These are phyloP conservation scores for Galerina sulciceps DNA, from an alignment of 768 basidiomycete species.

Conservation along the genomic window DNA sequence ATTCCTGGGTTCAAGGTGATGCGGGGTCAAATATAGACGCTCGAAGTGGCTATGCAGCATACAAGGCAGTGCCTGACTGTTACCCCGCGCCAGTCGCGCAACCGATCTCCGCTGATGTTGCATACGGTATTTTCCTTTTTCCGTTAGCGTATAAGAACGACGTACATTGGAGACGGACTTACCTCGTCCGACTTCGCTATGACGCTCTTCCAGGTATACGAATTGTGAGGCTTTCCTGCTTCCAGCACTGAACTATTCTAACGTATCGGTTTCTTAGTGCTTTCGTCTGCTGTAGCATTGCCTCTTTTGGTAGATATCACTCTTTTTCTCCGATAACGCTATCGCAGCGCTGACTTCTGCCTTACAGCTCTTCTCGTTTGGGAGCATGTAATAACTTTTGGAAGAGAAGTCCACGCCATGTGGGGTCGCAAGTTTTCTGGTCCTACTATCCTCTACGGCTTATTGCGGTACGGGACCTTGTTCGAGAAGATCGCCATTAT, in stretches of 20 bases:
- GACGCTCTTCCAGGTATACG: conserved; percentile 12
- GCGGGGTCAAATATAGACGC: no score
- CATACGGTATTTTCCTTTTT: background rate
- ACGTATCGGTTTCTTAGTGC: conserved; percentile 21
- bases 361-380: conserved; percentile 32
- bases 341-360: background rate
- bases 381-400: conserved; percentile 33
- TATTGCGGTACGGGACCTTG: conserved; percentile 34
- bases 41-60: no score
- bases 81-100: no score
- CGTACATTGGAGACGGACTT: background rate
- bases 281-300: conserved; percentile 35
- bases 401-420: conserved; percentile 27
- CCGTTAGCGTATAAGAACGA: background rate
- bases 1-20: background rate
- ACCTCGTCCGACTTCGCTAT: background rate
- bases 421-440: conserved; percentile 34
- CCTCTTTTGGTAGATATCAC: conserved; percentile 27
- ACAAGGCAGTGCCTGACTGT: no score
- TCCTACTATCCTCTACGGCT: conserved; percentile 27
- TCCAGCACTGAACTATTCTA: background rate
- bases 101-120: background rate
- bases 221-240: conserved; percentile 10
- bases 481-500: conserved; percentile 33
- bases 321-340: background rate